Conservation (phyloP, 257 asterid species). For the Fraxinus pennsylvanica region DNA sequence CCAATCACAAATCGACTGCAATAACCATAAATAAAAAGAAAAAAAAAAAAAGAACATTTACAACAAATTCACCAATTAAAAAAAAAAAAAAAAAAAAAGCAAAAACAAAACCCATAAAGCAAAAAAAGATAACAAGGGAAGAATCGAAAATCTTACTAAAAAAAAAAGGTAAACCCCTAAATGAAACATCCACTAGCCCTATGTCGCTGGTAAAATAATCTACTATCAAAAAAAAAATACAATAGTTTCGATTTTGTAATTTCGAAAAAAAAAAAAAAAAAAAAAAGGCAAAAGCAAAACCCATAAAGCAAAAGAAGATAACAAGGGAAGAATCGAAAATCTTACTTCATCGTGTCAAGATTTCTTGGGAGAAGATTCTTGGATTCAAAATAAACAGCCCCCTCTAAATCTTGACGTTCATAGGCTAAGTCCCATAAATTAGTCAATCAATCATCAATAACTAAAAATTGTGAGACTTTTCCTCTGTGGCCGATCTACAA, state of each 20-base stretch:
- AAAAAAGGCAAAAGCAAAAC: neutral
- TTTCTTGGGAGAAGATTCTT: slow-evolving; percentile 40
- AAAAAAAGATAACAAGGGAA: neutral
- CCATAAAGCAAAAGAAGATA: neutral
- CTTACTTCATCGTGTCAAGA: slow-evolving; percentile 56
- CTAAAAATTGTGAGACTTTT: neutral
- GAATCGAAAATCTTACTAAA: no score
- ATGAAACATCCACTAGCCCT: no score
- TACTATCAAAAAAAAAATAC: no score
- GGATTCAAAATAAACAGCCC: slow-evolving; percentile 35
- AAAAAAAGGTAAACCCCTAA: neutral
- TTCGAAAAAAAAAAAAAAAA: no score
- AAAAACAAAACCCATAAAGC: neutral
- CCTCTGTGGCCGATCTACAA: slow-evolving; percentile 26
- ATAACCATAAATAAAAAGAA: neutral
- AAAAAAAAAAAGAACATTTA: neutral
- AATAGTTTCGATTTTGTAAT: no score
- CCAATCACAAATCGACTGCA: slow-evolving; percentile 23
- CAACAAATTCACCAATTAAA: slow-evolving; percentile 10
- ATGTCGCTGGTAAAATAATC: no score
- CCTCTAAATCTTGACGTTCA: slow-evolving; percentile 38
- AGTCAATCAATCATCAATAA: neutral
- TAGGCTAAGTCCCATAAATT: slow-evolving; percentile 40
- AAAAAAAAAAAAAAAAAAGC: neutral
- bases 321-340: slow-evolving; percentile 20